Evolutionary conservation across 208 protist genomes (phyloP), one percentile per base, ranked within the genome.

Genomic region (Novymonas esmeraldas): DNA sequence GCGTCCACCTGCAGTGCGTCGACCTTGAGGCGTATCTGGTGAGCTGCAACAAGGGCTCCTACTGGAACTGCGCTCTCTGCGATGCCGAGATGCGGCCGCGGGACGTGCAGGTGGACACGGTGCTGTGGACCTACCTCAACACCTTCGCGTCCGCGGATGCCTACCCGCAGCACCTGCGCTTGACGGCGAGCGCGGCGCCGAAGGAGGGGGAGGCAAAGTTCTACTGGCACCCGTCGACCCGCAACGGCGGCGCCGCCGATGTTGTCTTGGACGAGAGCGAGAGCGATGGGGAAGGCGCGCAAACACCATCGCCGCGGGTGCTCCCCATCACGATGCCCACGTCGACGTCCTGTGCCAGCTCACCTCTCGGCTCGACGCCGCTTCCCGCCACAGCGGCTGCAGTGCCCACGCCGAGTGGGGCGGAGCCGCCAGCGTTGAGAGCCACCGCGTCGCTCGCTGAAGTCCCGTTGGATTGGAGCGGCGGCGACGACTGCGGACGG

Each of bases 41-140:
- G 11, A 82, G 81, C 48, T 79, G 85, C 58, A 56, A 85, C 57
- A 85, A 81, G 14, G 83, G 79, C 0, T 90, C 73, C 42, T 95
- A 92, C 77, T 95, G 90, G 87, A 95, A 95, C 73, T 95, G 90
- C 62, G 72, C 87, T 5, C 68, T 95, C 50, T 95, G 90, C 49
- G 90, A 95, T 61, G 52, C 63, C 24, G 77, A 81, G 48, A 76
- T 95, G 48, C 70, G 84, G 24, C 71, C 75, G 33, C 7, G 38
- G 5, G 84, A 91, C 52, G 63, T 93, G 11, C 31, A 59, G 6
- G 73, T 95, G 24, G 90, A 95, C 64, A 92, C 84, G 16, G 61
- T 92, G 16, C 74, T 95, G 3, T 92, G 85, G 83, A 58, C 79
- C 29, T 84, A 76, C 67, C 45, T 90, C 31, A 42, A 51, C 44